A percentile compares a stretch with the other conserved stretches of the same genome.
These are phyloP conservation scores for Eucalyptus grandis DNA, from an alignment of 345 rosid species.

Conservation along the genomic window DNA sequence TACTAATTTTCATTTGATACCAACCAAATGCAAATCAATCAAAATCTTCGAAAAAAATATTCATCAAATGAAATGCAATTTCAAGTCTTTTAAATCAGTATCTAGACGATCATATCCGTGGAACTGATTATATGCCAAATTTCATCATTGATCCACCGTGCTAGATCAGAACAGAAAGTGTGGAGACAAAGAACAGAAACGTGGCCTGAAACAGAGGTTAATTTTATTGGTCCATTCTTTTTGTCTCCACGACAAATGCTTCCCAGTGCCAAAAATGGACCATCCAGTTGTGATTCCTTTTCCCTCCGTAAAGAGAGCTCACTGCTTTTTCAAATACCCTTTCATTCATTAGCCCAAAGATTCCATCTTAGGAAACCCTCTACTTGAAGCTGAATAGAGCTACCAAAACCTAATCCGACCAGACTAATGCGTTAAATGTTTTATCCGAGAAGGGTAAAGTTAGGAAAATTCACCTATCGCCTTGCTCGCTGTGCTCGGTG, in stretches of 20 bases:
- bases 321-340: not conserved
- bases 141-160: not conserved
- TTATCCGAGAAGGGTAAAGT: not conserved
- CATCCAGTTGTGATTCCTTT: not conserved
- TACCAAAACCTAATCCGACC: not conserved
- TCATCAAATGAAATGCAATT: not conserved
- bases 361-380: not conserved
- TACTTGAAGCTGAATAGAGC: not conserved
- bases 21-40: not conserved
- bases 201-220: not conserved
- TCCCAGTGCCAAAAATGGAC: not conserved
- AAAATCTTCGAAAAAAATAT: not conserved
- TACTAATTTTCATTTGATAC: not conserved
- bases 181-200: not conserved
- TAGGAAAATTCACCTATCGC: not conserved
- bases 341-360: not conserved
- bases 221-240: not conserved
- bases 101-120: not conserved
- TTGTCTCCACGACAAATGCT: not conserved
- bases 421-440: not conserved
- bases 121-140: not conserved
- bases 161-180: not conserved
- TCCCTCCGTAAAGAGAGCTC: not conserved
- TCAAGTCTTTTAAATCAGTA: not conserved
- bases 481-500: conserved; percentile 9